Evolutionary conservation across 306 rosid species (phyloP), one percentile per base, ranked within the genome.

Genomic region (Trichosanthes truncata): DNA sequence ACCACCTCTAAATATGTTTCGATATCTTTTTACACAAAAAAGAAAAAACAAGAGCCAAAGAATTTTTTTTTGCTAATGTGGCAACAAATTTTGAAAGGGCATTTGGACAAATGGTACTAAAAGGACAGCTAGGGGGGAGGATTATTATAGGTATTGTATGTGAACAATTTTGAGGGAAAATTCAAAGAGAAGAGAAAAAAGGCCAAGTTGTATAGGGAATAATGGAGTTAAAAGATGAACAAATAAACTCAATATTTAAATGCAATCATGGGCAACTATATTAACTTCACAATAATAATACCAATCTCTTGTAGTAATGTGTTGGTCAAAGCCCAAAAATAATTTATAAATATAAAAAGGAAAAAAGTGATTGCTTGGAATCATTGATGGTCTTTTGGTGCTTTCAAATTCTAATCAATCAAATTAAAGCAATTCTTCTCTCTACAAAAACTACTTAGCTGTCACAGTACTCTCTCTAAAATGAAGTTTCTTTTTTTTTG

Each of bases 311-410:
- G 76, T 45, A 45, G 79, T 81, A 65, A 86, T 81, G 89, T 87
- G 84, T 63, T 86, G 92, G 98, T 91, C 77, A 73, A 73, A 75
- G 36, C 38, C 20, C 35, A 52, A 74, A 33, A 74, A 33, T 17
- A 9, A 9, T 1, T 31, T 73, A 5, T 46, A 73, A 6, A 7
- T 12, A 73, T 49, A 10, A 3, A 15, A 49, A 74, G 8, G 9
- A 92, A 88, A 93, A 91, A 91, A 90, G 83, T 81, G 81, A 77
- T 85, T 26, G 77, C 81, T 84, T 72, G 90, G 98, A 88, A 93
- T 91, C 92, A 91, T 90, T 81, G 73, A 21, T 81, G 82, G 79
- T 81, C 79, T 29, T 75, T 51, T 81, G 82, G 80, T 85, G 88
- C 87, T 87, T 81, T 65, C 79, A 84, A 87, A 87, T 87, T 81